Percentiles rank a stretch among this genome's conserved stretches.
Evolutionary conservation across 129 eudicot species (phyloP).

Genomic region (Flaveria trinervia): DNA sequence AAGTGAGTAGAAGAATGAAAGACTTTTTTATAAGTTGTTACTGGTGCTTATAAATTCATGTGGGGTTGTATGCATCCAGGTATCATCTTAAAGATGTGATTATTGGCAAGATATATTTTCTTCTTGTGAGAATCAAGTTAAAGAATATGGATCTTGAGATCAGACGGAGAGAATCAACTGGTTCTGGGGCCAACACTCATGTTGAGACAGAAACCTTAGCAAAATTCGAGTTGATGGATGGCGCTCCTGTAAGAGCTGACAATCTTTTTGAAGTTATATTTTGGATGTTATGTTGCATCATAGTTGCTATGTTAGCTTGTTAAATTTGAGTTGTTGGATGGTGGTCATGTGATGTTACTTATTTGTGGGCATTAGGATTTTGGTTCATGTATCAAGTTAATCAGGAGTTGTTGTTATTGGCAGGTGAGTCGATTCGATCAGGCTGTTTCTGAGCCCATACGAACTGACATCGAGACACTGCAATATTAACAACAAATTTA

Average conservation of each 20-base stretch:
- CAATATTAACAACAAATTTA: constrained; percentile 83
- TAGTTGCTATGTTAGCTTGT: too few relatives aligned
- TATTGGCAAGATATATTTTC: constrained; percentile 91
- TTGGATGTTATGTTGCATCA: too few relatives aligned
- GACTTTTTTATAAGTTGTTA: background rate
- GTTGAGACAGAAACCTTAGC: constrained; percentile 98
- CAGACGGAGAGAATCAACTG: constrained; percentile 93
- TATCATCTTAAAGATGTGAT: constrained; percentile 94
- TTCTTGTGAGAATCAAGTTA: constrained; percentile 90
- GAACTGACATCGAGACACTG: constrained; percentile 75
- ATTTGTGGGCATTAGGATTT: too few relatives aligned
- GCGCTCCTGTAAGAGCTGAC: constrained; percentile 97
- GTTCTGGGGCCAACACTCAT: constrained; percentile 94
- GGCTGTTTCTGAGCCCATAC: constrained; percentile 82
- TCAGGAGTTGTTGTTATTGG: background rate
- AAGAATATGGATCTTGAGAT: constrained; percentile 98
- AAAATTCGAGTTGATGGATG: constrained; percentile 93
- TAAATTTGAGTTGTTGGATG: too few relatives aligned
- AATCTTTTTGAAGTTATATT: too few relatives aligned
- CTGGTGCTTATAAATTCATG: background rate
- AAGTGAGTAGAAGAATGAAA: constrained; percentile 42
- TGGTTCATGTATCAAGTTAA: background rate
- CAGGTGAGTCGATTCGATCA: constrained; percentile 80
- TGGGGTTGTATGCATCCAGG: constrained; percentile 44
- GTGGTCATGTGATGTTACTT: too few relatives aligned